Base-by-base conservation (phyloP, 108 stramenopile genomes). In the Schizochytrium sp. region DNA sequence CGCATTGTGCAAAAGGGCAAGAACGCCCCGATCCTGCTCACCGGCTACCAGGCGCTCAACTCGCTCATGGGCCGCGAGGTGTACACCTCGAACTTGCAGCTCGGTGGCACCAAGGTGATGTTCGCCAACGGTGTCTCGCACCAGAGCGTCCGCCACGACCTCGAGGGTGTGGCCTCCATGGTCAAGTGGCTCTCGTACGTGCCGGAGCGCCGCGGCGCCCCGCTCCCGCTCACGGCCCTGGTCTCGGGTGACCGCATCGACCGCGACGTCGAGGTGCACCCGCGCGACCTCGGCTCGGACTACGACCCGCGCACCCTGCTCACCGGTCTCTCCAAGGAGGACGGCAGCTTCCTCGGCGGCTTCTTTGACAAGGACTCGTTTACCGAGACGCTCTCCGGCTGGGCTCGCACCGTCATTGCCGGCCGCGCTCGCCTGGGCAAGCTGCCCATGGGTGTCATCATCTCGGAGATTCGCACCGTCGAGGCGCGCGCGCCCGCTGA, bases 31-130 rank as follows among this genome's bases (percentile, higher is more conserved):
- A 98, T 99, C 88, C 97, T 99, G 88, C 93, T 99, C 53, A 99
- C 99, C 43, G 99, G 99, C 28, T 99, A 97, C 91, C 97, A 98
- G 92, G 99, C 99, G 0, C 93, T 99, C 58, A 99, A 99, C 94
- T 99, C 98, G 90, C 93, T 99, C 72, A 98, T 99, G 98, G 98
- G 98, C 60, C 94, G 95, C 87, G 97, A 98, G 90, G 97, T 99
- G 14, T 99, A 99, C 92, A 96, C 97, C n/a, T 97, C 97, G 6
- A 98, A 99, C 90, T 97, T 98, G 63, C 99, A 99, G 91, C 94
- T 99, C 25, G 98, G 98, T 88, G 99, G 98, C 5, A 96, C 97
- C 47, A 93, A 95, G 21, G 97, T 99, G 72, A 99, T 99, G 99
- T 95, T 96, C 88, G 93, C 97, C 47, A 99, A 99, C 92, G 99